Evolutionary conservation across 225 moss, liverwort and hornwort species (phyloP), one percentile per base, ranked within the genome.

Genomic region (Pseudoscleropodium purum): DNA sequence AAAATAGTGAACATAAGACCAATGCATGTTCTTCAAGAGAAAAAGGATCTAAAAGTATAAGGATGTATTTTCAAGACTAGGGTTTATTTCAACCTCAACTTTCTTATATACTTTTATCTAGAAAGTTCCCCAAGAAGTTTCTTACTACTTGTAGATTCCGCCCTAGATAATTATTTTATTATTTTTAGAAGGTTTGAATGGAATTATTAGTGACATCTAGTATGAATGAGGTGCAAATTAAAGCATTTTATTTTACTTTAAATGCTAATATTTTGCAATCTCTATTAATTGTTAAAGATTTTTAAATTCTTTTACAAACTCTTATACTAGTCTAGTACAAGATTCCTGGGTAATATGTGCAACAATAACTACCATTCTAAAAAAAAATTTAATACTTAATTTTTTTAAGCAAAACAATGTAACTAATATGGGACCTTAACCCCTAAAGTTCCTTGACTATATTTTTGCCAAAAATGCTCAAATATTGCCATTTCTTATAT

Each of bases 121-220:
- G 7, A 1, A n/a, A n/a, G 4, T 0, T n/a, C 0, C 0, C 6
- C 4, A 10, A 29, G 2, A 45, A 5, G 1, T 4, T 75, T 75
- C 0, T 2, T 47, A 11, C 4, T 10, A 47, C 2, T 1, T 18
- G 1, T 30, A 75, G 0, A 2, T 18, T 75, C 0, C 7, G 30
- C 30, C 3, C 2, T 18, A 18, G 1, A 47, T 0, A 11, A 75
- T 18, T 74, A n/a, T 30, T 8, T 6, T 31, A 47, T 1, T 47
- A 75, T 0, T 18, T 75, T 31, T 18, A 30, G 1, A 18, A 45
- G 10, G 18, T 30, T 47, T 2, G 6, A 10, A 74, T 2, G 6
- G 2, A 3, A 1, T 0, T 74, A 2, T 29, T 0, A 45, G 2
- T 47, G 2, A 26, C 30, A 45, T 2, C 16, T 43, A 73, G 5